Evolutionary conservation across 192 early-diverging fungal genomes (phyloP).

Genomic region (Coemansia sp.): DNA sequence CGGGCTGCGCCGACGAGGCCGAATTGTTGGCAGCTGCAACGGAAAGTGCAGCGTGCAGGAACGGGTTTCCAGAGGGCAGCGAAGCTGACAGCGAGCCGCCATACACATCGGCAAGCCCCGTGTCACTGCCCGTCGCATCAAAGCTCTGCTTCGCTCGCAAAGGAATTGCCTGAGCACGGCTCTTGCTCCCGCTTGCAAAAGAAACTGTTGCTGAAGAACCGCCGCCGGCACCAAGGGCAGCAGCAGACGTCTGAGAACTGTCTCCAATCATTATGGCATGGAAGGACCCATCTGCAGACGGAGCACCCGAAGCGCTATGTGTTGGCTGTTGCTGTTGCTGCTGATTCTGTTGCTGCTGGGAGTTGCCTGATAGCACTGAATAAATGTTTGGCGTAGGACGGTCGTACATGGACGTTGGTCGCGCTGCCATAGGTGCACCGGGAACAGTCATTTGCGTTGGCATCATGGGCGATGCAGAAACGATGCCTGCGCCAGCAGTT

Average conservation of each 20-base stretch:
- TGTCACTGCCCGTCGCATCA: constrained; percentile 10
- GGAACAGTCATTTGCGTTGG: constrained; percentile 22
- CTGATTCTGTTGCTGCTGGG: constrained; percentile 17
- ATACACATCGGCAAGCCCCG: constrained; percentile 14
- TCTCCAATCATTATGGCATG: constrained; percentile 52
- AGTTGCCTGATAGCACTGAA: background rate
- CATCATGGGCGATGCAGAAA: constrained; percentile 10
- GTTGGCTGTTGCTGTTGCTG: constrained; percentile 13
- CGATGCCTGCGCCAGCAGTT: background rate
- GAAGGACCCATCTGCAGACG: constrained; percentile 38
- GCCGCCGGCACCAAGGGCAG: background rate
- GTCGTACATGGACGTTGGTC: constrained; percentile 28
- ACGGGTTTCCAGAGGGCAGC: constrained; percentile 30
- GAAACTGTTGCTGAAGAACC: constrained; percentile 1
- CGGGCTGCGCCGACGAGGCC: background rate
- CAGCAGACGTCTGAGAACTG: constrained; percentile 17
- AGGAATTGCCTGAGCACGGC: constrained; percentile 13
- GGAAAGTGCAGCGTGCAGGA: constrained; percentile 13
- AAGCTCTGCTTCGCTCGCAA: constrained; percentile 25
- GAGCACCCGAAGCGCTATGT: background rate
- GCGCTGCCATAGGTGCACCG: constrained; percentile 12
- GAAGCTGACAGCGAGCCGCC: constrained; percentile 29
- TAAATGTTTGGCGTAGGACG: constrained; percentile 9
- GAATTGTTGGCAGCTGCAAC: background rate
- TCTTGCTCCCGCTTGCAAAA: background rate